phyloP scores from a whole-genome alignment of 2,329 filamentous ascomycete genomes.

The Colletotrichum eleusines region DNA sequence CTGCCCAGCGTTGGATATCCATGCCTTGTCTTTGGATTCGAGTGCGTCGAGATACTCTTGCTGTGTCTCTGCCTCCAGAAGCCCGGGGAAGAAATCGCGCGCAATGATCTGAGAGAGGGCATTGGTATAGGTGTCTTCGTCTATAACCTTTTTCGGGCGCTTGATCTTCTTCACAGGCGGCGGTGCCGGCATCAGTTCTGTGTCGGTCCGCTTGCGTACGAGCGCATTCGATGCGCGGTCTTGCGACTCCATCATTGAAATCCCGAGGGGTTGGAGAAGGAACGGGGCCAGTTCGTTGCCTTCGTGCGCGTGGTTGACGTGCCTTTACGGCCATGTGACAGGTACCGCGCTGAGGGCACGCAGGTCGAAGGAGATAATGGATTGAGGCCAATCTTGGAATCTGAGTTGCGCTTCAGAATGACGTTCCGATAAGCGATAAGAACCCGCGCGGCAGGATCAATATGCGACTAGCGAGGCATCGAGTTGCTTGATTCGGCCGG shows the following conservation, averaged over 20 bases:
- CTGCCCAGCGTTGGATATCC: constrained; percentile 86
- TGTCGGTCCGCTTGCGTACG: constrained; percentile 74
- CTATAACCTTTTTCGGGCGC: constrained; percentile 85
- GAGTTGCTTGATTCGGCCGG: neutral
- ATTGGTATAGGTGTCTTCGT: constrained; percentile 94
- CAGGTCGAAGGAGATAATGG: neutral
- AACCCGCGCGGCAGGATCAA: neutral
- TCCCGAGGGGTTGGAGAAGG: neutral
- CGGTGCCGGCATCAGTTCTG: constrained; percentile 87
- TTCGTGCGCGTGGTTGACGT: no score
- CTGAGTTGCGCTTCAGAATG: constrained; percentile 13
- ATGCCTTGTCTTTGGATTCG: constrained; percentile 84
- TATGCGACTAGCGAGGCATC: constrained; percentile 11
- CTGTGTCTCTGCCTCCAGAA: constrained; percentile 87
- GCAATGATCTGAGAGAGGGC: constrained; percentile 94
- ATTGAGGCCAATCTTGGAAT: constrained; percentile 15
- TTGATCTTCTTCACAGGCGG: constrained; percentile 90
- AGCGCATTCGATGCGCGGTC: constrained; percentile 66
- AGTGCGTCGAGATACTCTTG: constrained; percentile 93
- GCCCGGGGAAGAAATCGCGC: constrained; percentile 94
- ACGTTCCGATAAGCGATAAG: constrained; percentile 27
- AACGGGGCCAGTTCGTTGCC: neutral
- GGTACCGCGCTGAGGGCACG: neutral
- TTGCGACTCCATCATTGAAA: constrained; percentile 53
- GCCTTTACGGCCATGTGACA: constrained; percentile 7